Evolutionary conservation across 305 asterid species (phyloP), one percentile per base, ranked within the genome.

Genomic region (Ilex paraguariensis): DNA sequence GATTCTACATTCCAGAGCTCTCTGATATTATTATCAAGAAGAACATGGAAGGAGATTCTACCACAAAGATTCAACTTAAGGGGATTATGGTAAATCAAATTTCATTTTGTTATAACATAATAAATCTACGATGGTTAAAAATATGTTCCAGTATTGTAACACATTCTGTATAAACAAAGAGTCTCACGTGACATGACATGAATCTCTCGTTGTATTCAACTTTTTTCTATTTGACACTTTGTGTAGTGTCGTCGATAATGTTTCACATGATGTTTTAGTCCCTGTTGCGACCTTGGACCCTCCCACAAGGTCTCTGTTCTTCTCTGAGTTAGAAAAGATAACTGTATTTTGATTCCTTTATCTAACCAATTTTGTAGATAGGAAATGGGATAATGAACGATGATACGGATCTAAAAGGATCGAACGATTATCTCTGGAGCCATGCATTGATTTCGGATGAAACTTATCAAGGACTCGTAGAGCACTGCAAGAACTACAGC

Each of bases 371-470:
- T 31, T 57, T 68, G 63, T 72, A 79, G 81, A 73, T 79, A 42
- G 84, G 84, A 30, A 79, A 79, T 68, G 84, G 81, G 56, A 61
- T 76, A 58, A 67, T 79, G 77, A 73, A 79, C 55, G 71, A 56
- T 2, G 81, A 21, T 0, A 75, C 77, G 33, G 84, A 79, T 21
- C 13, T 3, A 4, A 67, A 39, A 52, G 84, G 84, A 48, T 32
- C 31, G 1, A 53, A 48, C 1, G 84, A 79, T 53, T 75, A 57
- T 39, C 44, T 73, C 0, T 79, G 81, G 81, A 76, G 77, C 68
- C 84, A 79, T 42, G 84, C 84, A 3, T 54, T 79, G 3, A 79
- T 79, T 16, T 79, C 81, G 2, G 84, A 79, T 14, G 79, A 75
- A 60, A 73, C 71, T 4, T 59, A 79, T 63, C 62, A 36, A 32